Conservation (phyloP, 1,284 basidiomycete species). For the Puccinia brachypodii region DNA sequence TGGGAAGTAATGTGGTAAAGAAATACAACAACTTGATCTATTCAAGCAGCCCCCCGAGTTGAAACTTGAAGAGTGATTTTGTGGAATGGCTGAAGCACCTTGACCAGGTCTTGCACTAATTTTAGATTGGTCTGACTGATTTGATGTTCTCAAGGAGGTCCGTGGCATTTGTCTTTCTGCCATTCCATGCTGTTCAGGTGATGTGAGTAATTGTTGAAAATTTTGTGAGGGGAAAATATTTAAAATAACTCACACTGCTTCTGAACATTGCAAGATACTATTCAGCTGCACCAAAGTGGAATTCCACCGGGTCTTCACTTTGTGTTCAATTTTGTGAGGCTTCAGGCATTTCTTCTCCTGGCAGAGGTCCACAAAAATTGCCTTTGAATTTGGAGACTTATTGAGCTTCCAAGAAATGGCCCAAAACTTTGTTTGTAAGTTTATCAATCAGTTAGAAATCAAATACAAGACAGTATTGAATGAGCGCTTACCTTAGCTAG, state of each 20-base stretch:
- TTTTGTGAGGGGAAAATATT: background rate
- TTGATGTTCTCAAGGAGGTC: background rate
- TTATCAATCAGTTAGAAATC: background rate
- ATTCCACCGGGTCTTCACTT: slow-evolving; percentile 4
- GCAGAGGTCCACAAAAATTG: background rate
- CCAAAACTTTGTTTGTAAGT: background rate
- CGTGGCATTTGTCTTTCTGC: slow-evolving; percentile 3
- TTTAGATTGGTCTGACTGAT: background rate
- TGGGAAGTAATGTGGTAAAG: background rate
- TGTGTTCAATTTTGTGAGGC: background rate
- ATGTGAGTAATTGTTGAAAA: background rate
- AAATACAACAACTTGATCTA: background rate
- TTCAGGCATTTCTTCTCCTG: background rate
- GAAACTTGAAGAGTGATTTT: slow-evolving; percentile 8
- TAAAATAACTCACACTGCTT: background rate
- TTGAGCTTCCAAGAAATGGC: background rate
- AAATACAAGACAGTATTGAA: background rate
- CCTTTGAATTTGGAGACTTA: slow-evolving; percentile 14
- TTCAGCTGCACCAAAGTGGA: background rate
- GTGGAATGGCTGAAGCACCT: background rate
- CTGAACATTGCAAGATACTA: background rate
- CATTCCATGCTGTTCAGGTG: background rate
- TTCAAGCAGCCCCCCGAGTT: background rate
- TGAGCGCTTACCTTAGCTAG: background rate
- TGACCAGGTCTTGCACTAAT: background rate